Conservation (phyloP, 73 alveolate genomes). For the Paramecium primaurelia region DNA sequence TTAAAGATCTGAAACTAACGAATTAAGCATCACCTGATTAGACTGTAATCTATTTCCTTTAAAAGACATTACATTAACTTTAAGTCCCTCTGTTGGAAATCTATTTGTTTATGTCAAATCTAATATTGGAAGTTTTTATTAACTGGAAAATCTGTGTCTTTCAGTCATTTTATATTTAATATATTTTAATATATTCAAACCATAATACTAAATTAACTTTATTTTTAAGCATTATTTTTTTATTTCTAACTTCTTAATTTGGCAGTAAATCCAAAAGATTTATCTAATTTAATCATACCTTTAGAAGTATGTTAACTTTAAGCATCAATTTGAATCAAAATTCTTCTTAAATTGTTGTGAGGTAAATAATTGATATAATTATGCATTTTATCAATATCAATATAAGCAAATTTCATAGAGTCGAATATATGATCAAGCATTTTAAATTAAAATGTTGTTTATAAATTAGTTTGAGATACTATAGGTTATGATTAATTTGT, state of each 20-base stretch:
- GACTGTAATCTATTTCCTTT: neutral
- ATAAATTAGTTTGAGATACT: neutral
- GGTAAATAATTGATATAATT: neutral
- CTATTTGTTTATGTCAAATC: neutral
- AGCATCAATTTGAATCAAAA: neutral
- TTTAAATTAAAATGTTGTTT: neutral
- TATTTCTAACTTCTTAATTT: neutral
- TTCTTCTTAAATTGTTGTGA: neutral
- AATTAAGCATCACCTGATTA: conserved; percentile 34
- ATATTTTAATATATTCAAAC: neutral
- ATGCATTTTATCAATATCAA: neutral
- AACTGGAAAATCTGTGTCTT: neutral
- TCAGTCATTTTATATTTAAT: neutral
- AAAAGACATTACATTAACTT: neutral
- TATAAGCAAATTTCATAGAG: neutral
- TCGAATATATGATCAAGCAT: neutral
- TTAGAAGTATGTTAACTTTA: neutral
- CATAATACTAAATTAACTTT: neutral
- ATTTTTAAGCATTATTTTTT: neutral
- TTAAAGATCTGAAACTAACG: neutral
- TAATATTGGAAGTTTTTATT: neutral
- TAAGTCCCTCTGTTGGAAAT: neutral
- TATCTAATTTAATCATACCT: neutral
- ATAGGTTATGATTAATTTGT: neutral
- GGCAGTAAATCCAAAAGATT: neutral